These are phyloP conservation scores for Roridomyces roridus DNA, from an alignment of 768 basidiomycete species.

Conservation along the genomic window DNA sequence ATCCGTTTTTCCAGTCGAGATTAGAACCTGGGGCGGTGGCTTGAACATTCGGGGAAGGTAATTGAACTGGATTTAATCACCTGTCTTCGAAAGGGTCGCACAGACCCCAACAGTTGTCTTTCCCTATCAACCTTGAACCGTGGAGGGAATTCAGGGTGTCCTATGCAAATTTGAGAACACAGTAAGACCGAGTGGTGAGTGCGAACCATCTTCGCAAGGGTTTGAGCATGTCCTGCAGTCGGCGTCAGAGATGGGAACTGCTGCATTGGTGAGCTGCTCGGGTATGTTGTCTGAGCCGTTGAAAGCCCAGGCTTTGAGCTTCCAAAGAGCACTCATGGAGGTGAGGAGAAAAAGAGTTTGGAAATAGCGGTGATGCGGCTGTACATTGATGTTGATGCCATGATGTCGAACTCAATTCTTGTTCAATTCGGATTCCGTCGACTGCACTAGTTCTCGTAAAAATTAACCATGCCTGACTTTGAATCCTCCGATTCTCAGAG, in stretches of 20 bases:
- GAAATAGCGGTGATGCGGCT: too few species aligned
- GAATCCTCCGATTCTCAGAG: too few species aligned
- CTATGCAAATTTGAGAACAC: slow-evolving; percentile 39
- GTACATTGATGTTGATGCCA: too few species aligned
- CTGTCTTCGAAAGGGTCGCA: slow-evolving; percentile 85
- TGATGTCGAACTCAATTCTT: too few species aligned
- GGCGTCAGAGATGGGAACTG: slow-evolving; percentile 69
- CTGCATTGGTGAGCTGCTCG: slow-evolving; percentile 56
- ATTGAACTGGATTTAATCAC: slow-evolving; percentile 39
- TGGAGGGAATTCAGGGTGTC: slow-evolving; percentile 74
- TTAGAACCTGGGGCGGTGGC: slow-evolving; percentile 62
- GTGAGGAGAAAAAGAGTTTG: not conserved
- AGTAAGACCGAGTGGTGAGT: slow-evolving; percentile 33
- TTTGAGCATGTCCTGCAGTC: slow-evolving; percentile 78
- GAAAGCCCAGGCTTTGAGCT: slow-evolving; percentile 47
- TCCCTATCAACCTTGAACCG: slow-evolving; percentile 83
- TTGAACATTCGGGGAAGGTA: slow-evolving; percentile 2
- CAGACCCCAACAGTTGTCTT: slow-evolving; percentile 80
- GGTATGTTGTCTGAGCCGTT: slow-evolving; percentile 49
- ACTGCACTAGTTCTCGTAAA: too few species aligned
- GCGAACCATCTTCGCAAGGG: slow-evolving; percentile 76
- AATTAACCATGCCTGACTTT: too few species aligned
- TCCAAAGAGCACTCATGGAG: slow-evolving; percentile 46
- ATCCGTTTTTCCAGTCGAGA: slow-evolving; percentile 89
- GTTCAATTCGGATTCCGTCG: too few species aligned